Conservation (phyloP, 768 basidiomycete species). For the Boletus speciosus region DNA sequence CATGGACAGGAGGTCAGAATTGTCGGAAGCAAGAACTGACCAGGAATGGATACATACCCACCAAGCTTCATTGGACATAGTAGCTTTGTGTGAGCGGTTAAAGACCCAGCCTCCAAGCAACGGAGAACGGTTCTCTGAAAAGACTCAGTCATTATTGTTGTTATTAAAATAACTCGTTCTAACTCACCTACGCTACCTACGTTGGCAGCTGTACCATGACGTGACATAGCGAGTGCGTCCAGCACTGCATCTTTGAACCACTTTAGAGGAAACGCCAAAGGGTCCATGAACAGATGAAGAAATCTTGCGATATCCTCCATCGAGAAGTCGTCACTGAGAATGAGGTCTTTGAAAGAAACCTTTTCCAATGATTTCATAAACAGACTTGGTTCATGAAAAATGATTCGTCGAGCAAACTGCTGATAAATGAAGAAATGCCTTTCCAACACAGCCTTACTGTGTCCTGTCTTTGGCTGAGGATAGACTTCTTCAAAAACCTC, state of each 20-base stretch:
- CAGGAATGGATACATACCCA: conserved; percentile 20
- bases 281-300: background rate
- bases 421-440: conserved; percentile 1
- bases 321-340: conserved; percentile 31
- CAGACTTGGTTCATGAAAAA: conserved; percentile 29
- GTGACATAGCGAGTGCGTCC: conserved; percentile 20
- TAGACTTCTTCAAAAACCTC: background rate
- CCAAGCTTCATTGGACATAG: conserved; percentile 32
- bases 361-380: conserved; percentile 28
- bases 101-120: conserved; percentile 33
- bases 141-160: background rate
- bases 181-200: conserved; percentile 8
- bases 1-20: background rate
- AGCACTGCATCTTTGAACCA: conserved; percentile 30
- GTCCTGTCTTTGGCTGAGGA: background rate
- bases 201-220: conserved; percentile 8
- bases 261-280: conserved; percentile 14
- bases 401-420: conserved; percentile 30
- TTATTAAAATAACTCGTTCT: background rate
- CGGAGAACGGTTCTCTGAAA: conserved; percentile 15
- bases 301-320: conserved; percentile 20
- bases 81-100: conserved; percentile 17
- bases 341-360: conserved; percentile 33
- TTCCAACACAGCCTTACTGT: background rate
- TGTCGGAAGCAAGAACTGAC: background rate